These are phyloP conservation scores for Retiboletus flavoniger DNA, from an alignment of 1,284 basidiomycete genomes.

Conservation along the genomic window DNA sequence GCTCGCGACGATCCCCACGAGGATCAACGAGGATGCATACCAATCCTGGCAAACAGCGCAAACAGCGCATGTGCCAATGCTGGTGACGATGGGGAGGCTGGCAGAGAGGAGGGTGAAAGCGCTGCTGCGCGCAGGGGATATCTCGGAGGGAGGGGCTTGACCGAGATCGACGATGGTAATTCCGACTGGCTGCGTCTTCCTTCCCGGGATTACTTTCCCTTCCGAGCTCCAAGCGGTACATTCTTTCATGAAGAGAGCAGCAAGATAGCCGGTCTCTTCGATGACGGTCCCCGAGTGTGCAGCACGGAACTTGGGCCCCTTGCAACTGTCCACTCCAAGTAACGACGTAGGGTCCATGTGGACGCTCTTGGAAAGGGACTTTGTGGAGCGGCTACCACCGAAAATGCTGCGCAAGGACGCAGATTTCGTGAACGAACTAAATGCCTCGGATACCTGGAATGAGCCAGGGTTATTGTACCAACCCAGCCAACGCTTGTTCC, in stretches of 20 bases:
- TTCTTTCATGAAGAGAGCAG: constrained; percentile 17
- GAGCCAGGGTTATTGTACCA: constrained; percentile 33
- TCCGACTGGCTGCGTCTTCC: constrained; percentile 4
- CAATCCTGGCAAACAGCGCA: constrained; percentile 22
- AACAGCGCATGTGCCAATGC: constrained; percentile 14
- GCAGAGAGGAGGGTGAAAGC: constrained; percentile 1
- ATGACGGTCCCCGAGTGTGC: constrained; percentile 24
- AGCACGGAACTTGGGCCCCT: constrained; percentile 19
- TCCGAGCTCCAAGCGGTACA: constrained; percentile 1
- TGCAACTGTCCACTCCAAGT: constrained; percentile 15
- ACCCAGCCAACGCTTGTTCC: constrained; percentile 24
- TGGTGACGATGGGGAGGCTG: constrained; percentile 21
- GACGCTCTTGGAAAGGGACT: constrained; percentile 8
- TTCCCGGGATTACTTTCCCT: constrained; percentile 4
- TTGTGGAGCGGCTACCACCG: constrained; percentile 4
- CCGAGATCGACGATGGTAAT: constrained; percentile 21
- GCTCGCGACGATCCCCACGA: constrained; percentile 31
- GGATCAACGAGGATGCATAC: constrained; percentile 29
- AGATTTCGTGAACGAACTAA: constrained; percentile 13
- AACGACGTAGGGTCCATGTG: constrained; percentile 15
- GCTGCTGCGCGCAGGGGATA: not conserved
- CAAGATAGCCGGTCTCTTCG: constrained; percentile 16
- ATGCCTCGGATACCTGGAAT: constrained; percentile 20
- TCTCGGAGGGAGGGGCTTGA: constrained; percentile 7
- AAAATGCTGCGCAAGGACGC: constrained; percentile 2